Base-by-base conservation (phyloP, 2,329 filamentous ascomycete genomes). In the Botryosphaeria dothidea region DNA sequence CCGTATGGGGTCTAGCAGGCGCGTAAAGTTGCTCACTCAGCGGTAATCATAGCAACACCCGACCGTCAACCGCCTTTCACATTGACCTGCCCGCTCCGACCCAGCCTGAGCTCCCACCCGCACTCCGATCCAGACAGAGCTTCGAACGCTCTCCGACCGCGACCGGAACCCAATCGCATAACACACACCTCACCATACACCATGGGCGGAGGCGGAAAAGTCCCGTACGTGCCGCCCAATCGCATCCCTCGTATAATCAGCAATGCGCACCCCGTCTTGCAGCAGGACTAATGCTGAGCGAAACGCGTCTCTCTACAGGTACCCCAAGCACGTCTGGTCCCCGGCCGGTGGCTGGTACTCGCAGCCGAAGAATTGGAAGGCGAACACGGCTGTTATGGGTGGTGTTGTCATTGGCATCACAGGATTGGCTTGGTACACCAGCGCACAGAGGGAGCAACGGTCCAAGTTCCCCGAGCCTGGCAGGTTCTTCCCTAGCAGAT, bases 301-400 rank as follows among this genome's bases (percentile, higher is more conserved):
- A 11, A 46, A 31, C 27, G 19, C 41, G 31, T 48, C 15, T 41
- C 29, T 48, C 54, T n/a, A 52, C 73, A 96, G 92, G 76, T 97
- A 97, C 82, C 93, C 93, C 79, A 97, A 97, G 86, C 94, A 99
- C 85, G 92, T 99, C 86, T 99, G 95, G 95, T 98, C 95, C 75
- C 95, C 95, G 68, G 85, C 94, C 70, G 95, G 95, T 86, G 95
- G 95, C 81, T 99, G 95, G 95, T 99, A 99, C 81, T 83, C 90
- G 63, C 94, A 96, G 79, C 95, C 95, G 62, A 84, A 86, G 71
- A 99, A 99, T 85, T 99, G 95, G 95, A 95, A 91, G 79, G 82
- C 83, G 74, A 99, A 99, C 84, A 99, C 95, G 4, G 85, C 90
- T 64, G 84, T 95, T 70, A 88, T 93, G 76, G 86, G 86, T 66